Conservation (phyloP, 108 stramenopile genomes). For the Cylindrotheca fusiformis region DNA sequence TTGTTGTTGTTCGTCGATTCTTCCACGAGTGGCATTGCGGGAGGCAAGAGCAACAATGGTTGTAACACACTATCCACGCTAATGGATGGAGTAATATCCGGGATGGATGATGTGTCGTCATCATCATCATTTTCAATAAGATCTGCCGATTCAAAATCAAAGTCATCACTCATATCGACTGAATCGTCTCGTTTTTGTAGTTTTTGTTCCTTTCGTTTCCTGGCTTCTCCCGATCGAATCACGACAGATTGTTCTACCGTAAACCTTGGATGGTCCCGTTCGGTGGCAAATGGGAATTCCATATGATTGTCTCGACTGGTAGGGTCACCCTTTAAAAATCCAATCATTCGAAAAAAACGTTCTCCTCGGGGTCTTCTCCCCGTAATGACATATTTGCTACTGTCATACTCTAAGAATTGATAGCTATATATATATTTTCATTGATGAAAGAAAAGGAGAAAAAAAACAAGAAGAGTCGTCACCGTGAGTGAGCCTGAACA, state of each 20-base stretch:
- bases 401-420: slow-evolving; percentile 45
- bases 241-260: slow-evolving; percentile 39
- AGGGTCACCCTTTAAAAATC: slow-evolving; percentile 16
- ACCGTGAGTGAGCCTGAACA: no score
- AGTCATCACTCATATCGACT: no score
- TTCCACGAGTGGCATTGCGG: no score
- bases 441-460: slow-evolving; percentile 10
- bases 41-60: no score
- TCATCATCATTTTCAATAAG: not conserved
- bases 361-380: slow-evolving; percentile 17
- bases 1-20: no score
- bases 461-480: not conserved
- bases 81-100: not conserved
- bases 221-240: slow-evolving; percentile 18
- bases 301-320: slow-evolving; percentile 11
- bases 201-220: slow-evolving; percentile 13
- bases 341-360: slow-evolving; percentile 28
- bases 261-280: slow-evolving; percentile 33
- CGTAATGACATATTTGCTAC: slow-evolving; percentile 17
- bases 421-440: no score
- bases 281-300: slow-evolving; percentile 42
- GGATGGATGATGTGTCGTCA: not conserved
- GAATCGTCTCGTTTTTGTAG: not conserved
- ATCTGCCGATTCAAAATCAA: not conserved
- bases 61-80: not conserved